These are phyloP conservation scores for Colletotrichum tamarilloi DNA, from an alignment of 2,329 filamentous ascomycete species.

Conservation along the genomic window DNA sequence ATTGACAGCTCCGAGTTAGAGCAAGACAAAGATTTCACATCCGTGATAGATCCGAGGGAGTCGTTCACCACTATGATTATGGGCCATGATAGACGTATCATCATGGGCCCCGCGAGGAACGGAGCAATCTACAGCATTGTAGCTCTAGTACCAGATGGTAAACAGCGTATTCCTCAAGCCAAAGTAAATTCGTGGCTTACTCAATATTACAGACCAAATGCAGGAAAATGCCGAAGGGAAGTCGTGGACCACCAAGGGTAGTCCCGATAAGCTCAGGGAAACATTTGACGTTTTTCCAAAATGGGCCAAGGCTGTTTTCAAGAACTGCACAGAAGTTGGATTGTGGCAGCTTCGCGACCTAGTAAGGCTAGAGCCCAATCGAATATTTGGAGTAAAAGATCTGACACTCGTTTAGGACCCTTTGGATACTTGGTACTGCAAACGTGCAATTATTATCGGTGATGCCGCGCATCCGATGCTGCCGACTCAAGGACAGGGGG, in stretches of 20 bases:
- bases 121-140: conserved; percentile 55
- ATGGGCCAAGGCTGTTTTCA: conserved; percentile 50
- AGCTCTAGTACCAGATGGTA: conserved; percentile 53
- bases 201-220: conserved; percentile 42
- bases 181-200: background rate
- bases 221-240: conserved; percentile 48
- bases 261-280: conserved; percentile 48
- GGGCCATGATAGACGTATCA: conserved; percentile 52
- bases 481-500: conserved; percentile 55
- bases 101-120: conserved; percentile 57
- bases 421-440: conserved; percentile 47
- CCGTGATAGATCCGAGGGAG: conserved; percentile 48
- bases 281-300: conserved; percentile 53
- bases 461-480: conserved; percentile 43
- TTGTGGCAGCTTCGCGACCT: conserved; percentile 59
- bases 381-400: background rate
- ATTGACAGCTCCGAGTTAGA: conserved; percentile 33
- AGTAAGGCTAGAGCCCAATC: background rate
- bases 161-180: background rate
- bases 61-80: conserved; percentile 58
- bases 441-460: conserved; percentile 36
- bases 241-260: conserved; percentile 53
- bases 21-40: conserved; percentile 29
- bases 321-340: conserved; percentile 45
- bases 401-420: conserved; percentile 43